Conservation (phyloP, 2,329 filamentous ascomycete species). For the Nigrospora osmanthi region DNA sequence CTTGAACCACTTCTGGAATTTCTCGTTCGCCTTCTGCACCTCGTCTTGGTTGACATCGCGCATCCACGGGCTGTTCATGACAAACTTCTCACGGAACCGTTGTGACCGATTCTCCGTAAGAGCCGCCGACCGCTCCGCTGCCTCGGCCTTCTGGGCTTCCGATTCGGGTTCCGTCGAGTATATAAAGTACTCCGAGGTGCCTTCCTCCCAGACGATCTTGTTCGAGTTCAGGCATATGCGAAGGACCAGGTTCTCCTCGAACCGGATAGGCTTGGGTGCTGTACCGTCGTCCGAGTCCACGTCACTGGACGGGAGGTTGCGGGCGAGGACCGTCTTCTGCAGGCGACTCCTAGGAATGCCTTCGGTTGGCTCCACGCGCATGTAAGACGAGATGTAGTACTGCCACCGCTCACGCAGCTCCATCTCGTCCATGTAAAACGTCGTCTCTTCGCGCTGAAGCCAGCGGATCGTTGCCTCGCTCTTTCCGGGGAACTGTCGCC, state of each 20-base stretch:
- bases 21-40: conserved; percentile 66
- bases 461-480: conserved; percentile 65
- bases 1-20: conserved; percentile 45
- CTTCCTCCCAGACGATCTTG: conserved; percentile 69
- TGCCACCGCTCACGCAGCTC: conserved; percentile 80
- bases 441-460: conserved; percentile 60
- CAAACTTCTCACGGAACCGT: conserved; percentile 70
- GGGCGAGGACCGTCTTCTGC: conserved; percentile 61
- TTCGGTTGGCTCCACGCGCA: conserved; percentile 81
- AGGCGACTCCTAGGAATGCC: conserved; percentile 60
- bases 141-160: conserved; percentile 56
- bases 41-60: conserved; percentile 72
- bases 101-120: conserved; percentile 55
- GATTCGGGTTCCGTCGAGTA: conserved; percentile 63
- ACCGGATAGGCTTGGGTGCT: conserved; percentile 52
- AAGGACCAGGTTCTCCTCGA: conserved; percentile 60
- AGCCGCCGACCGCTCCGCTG: conserved; percentile 49
- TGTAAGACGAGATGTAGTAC: conserved; percentile 90
- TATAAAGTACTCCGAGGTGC: conserved; percentile 62
- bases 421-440: conserved; percentile 85
- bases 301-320: conserved; percentile 59
- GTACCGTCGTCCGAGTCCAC: conserved; percentile 56
- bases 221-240: conserved; percentile 72
- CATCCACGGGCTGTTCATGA: conserved; percentile 75
- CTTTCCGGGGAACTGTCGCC: conserved; percentile 53